Evolutionary conservation across 1,139 yeast genomes (phyloP).

Genomic region (Hansenula lynferdii): DNA sequence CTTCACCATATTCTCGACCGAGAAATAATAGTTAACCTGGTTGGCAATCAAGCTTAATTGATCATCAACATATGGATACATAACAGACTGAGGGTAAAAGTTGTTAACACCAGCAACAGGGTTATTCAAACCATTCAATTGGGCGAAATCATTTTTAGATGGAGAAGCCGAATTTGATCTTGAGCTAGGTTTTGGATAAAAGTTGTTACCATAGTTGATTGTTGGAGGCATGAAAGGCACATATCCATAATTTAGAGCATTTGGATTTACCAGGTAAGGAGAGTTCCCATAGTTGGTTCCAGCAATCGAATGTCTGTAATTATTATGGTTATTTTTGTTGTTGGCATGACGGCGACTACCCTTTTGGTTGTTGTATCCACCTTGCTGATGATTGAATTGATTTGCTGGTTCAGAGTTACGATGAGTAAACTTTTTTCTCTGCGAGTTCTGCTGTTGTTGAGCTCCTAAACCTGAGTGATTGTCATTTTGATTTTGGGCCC

Average conservation of each 20-base stretch:
- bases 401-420: slow-evolving; percentile 19
- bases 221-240: slow-evolving; percentile 4
- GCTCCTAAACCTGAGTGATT: too few species aligned
- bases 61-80: slow-evolving; percentile 10
- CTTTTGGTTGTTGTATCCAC: slow-evolving; percentile 3
- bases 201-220: slow-evolving; percentile 4
- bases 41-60: slow-evolving; percentile 17
- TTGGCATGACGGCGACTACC: slow-evolving; percentile 8
- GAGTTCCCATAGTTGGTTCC: slow-evolving; percentile 9
- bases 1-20: slow-evolving; percentile 73
- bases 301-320: slow-evolving; percentile 17
- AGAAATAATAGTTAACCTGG: slow-evolving; percentile 79
- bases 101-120: slow-evolving; percentile 2
- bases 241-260: slow-evolving; percentile 9
- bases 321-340: slow-evolving; percentile 8
- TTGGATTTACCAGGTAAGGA: slow-evolving; percentile 9
- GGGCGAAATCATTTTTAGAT: slow-evolving; percentile 6
- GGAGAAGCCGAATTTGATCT: slow-evolving; percentile 19
- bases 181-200: not conserved
- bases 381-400: slow-evolving; percentile 4
- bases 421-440: slow-evolving; percentile 8
- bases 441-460: not conserved
- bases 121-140: slow-evolving; percentile 2
- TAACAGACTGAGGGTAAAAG: slow-evolving; percentile 6
- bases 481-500: not conserved